A percentile compares a stretch with the other conserved stretches of the same genome.
Conservation (phyloP, 768 basidiomycete genomes). For the Agaricus sinodeliciosus region DNA sequence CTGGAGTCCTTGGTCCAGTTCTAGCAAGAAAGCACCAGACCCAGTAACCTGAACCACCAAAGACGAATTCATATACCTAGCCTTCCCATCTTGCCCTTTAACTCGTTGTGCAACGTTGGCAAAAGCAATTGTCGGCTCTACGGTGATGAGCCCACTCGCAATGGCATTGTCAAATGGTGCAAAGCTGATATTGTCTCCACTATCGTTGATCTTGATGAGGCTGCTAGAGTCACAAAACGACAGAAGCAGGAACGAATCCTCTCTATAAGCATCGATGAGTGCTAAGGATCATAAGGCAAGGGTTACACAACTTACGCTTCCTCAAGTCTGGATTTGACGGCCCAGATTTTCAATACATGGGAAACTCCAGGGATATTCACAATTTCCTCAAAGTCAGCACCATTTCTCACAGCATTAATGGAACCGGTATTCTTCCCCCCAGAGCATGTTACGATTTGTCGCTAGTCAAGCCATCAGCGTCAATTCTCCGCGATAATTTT, state of each 20-base stretch:
- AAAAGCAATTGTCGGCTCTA: slow-evolving; percentile 56
- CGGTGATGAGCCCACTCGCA: slow-evolving; percentile 35
- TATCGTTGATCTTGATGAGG: slow-evolving; percentile 42
- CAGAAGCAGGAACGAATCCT: slow-evolving; percentile 49
- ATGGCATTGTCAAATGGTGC: slow-evolving; percentile 27
- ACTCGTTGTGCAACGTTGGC: slow-evolving; percentile 43
- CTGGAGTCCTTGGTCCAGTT: slow-evolving; percentile 41
- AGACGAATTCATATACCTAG: slow-evolving; percentile 38
- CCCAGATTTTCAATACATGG: slow-evolving; percentile 56
- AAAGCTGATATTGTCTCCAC: slow-evolving; percentile 35
- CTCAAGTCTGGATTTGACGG: slow-evolving; percentile 40
- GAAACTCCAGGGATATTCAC: slow-evolving; percentile 52
- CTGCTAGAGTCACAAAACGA: slow-evolving; percentile 53
- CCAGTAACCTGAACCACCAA: slow-evolving; percentile 70
- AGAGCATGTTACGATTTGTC: slow-evolving; percentile 82
- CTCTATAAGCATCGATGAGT: slow-evolving; percentile 24
- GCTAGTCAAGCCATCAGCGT: slow-evolving; percentile 28
- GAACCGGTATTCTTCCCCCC: slow-evolving; percentile 75
- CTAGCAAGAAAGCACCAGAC: slow-evolving; percentile 45
- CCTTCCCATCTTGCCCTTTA: slow-evolving; percentile 19
- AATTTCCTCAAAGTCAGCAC: slow-evolving; percentile 70
- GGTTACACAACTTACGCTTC: slow-evolving; percentile 37
- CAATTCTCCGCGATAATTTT: background rate
- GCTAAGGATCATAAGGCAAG: background rate
- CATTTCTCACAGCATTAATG: slow-evolving; percentile 71